A percentile compares a stretch with the other conserved stretches of the same genome.
Conservation (phyloP, 176 grass and related monocot genomes). For the Pharus latifolius region DNA sequence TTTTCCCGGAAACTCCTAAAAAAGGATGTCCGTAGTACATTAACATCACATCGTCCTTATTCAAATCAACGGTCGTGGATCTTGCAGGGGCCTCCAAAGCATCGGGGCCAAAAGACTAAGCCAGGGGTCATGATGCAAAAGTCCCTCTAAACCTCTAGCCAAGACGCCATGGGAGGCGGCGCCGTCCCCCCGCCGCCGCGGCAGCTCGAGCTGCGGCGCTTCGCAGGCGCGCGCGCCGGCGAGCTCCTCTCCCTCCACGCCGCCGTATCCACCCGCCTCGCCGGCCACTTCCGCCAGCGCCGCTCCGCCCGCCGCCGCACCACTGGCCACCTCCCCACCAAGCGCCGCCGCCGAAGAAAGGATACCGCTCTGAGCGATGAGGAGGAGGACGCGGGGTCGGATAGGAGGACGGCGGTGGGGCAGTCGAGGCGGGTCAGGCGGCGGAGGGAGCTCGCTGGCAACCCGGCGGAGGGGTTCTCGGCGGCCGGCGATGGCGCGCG, state of each 20-base stretch:
- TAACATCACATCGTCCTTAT: no score
- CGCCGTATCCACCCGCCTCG: slow-evolving; percentile 34
- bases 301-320: slow-evolving; percentile 63
- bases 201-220: slow-evolving; percentile 52
- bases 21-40: no score
- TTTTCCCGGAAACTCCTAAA: no score
- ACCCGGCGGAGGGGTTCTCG: slow-evolving; percentile 53
- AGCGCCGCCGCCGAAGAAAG: slow-evolving; percentile 19
- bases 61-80: no score
- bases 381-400: background rate
- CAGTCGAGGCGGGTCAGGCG: slow-evolving; percentile 46
- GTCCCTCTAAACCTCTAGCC: background rate
- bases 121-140: background rate
- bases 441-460: slow-evolving; percentile 47
- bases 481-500: slow-evolving; percentile 39
- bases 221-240: slow-evolving; percentile 38
- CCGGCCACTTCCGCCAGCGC: slow-evolving; percentile 27
- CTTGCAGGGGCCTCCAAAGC: no score
- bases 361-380: background rate
- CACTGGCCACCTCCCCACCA: slow-evolving; percentile 47
- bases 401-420: background rate
- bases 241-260: slow-evolving; percentile 58
- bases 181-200: slow-evolving; percentile 33
- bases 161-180: background rate
- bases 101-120: no score